Base-by-base conservation (phyloP, 371 early-diverging fungal species). In the Apophysomyces elegans region DNA sequence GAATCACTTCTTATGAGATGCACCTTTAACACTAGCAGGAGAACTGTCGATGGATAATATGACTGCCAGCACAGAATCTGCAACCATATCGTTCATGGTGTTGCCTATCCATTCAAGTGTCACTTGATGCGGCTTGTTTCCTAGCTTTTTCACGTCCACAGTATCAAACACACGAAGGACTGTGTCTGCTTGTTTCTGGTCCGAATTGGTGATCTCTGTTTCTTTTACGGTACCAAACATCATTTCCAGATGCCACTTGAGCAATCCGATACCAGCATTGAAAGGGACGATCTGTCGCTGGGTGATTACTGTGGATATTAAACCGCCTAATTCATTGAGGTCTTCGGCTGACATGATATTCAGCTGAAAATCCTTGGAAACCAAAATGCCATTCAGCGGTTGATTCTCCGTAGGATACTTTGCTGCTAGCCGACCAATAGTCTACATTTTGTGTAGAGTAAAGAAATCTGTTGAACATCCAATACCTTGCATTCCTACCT, bases 1-100 rank as follows among this genome's bases (percentile, higher is more conserved):
- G 2, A 26, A 26, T 26, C 2, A 26, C 6, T 18, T 43, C 37
- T 63, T 12, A 5, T 26, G 32, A 26, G 32, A 38, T 9, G 43
- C 75, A 79, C 83, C 85, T 86, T 97, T 98, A 36, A 99, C 96
- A 63, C 94, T 91, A 0, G 96, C 97, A 21, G 96, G 97, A 61
- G 91, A 89, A 56, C 87, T 88, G 62, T 96, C 96, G 56, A 95
- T 90, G 44, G 92, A 91, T 56, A 95, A 66, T 14, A 98, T 78
- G 5, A 97, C 84, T 2, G 95, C 93, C 9, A 97, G 67, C 2
- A 97, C 91, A 7, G 97, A 93, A 68, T 99, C 99, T 3, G 98
- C 97, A 0, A 98, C 88, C 91, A 97, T 95, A 71, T 98, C 99
- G 69, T 95, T 95, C 76, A 95, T 88, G 8, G 93, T 80, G 73